Evolutionary conservation across 176 grass and related monocot genomes (phyloP).

Genomic region (Calamus simplicifolius): DNA sequence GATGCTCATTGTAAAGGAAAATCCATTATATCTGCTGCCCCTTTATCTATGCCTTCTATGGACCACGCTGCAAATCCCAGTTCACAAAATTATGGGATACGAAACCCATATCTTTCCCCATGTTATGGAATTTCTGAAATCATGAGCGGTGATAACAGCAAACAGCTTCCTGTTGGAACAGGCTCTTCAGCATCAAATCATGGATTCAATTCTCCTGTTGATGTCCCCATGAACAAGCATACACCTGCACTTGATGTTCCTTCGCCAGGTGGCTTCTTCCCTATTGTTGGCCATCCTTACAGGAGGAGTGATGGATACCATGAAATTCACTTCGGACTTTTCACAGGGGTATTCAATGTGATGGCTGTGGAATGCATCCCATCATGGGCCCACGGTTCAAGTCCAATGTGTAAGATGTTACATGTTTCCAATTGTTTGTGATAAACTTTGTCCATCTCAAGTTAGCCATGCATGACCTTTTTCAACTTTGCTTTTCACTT

Average conservation of each 20-base stretch:
- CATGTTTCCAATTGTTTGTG: background rate
- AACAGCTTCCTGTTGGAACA: background rate
- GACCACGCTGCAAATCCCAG: no score
- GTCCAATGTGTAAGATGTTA: slow-evolving; percentile 65
- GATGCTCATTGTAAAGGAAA: background rate
- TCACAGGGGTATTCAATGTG: slow-evolving; percentile 57
- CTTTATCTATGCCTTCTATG: background rate
- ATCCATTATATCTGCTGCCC: background rate
- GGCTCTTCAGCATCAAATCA: background rate
- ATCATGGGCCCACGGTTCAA: slow-evolving; percentile 76
- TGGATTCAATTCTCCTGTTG: background rate
- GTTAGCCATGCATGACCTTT: background rate
- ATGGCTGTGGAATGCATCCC: slow-evolving; percentile 78
- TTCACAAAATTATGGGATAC: background rate
- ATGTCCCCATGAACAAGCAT: background rate
- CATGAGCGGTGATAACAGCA: background rate
- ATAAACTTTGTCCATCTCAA: no score
- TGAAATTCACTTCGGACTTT: slow-evolving; percentile 5
- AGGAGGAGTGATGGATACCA: slow-evolving; percentile 26
- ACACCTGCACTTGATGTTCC: background rate
- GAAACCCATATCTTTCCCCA: background rate
- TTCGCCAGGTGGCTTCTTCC: slow-evolving; percentile 32
- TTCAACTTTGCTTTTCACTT: slow-evolving; percentile 13
- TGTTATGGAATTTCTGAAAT: background rate
- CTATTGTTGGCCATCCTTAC: slow-evolving; percentile 23